phyloP scores from a whole-genome alignment of 73 alveolate genomes.

The Paramecium octaurelia region DNA sequence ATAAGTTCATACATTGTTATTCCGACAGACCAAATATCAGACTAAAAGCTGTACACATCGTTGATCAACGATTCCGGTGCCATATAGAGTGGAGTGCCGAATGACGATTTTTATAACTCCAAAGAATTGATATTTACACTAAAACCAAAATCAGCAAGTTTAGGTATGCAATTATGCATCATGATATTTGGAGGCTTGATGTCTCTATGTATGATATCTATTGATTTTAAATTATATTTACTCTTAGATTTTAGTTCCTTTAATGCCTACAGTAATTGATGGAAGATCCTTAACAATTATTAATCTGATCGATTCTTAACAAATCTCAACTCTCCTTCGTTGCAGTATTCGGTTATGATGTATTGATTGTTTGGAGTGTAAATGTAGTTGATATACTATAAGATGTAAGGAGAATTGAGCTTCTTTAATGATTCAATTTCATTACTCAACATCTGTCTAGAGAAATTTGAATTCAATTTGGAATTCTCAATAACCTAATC shows the following conservation, averaged over 20 bases:
- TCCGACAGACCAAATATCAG: slow-evolving; percentile 62
- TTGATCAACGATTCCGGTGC: slow-evolving; percentile 58
- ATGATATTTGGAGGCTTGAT: slow-evolving; percentile 56
- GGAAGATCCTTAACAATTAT: background rate
- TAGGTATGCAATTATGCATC: slow-evolving; percentile 33
- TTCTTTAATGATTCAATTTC: slow-evolving; percentile 18
- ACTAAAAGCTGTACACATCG: background rate
- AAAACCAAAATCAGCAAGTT: slow-evolving; percentile 62
- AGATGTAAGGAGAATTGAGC: background rate
- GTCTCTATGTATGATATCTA: slow-evolving; percentile 58
- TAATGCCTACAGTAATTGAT: slow-evolving; percentile 39
- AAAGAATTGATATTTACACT: slow-evolving; percentile 47
- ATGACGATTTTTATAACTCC: slow-evolving; percentile 55
- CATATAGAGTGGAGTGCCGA: slow-evolving; percentile 62
- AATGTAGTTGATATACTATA: background rate
- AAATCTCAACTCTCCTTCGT: slow-evolving; percentile 29
- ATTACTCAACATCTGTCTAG: slow-evolving; percentile 20
- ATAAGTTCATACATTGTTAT: slow-evolving; percentile 49
- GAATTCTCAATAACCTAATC: slow-evolving; percentile 9
- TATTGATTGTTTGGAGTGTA: slow-evolving; percentile 7
- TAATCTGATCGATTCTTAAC: background rate
- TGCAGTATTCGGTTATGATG: slow-evolving; percentile 55
- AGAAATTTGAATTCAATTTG: slow-evolving; percentile 2
- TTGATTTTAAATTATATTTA: background rate
- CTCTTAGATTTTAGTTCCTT: slow-evolving; percentile 21